Evolutionary conservation across 179 eudicot genomes (phyloP).

Genomic region (Sideroxylon spinosum): DNA sequence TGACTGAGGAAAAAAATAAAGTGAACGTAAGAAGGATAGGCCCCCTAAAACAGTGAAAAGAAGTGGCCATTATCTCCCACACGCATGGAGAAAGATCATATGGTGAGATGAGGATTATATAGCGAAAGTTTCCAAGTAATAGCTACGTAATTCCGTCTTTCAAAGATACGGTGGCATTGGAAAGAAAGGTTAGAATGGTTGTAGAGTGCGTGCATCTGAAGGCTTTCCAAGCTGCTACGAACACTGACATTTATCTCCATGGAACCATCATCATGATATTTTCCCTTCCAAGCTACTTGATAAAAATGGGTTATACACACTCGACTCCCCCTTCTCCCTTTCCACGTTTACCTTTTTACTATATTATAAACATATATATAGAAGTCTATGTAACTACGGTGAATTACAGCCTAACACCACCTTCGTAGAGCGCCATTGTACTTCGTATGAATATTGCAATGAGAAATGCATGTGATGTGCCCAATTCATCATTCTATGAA

Average conservation of each 20-base stretch:
- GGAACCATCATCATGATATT: constrained; percentile 20
- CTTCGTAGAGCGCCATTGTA: constrained; percentile 18
- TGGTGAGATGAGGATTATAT: constrained; percentile 22
- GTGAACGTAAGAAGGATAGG: constrained; percentile 29
- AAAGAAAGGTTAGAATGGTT: neutral
- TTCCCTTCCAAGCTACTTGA: constrained; percentile 20
- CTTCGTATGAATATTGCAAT: constrained; percentile 16
- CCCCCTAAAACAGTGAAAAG: constrained; percentile 28
- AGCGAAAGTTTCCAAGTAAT: constrained; percentile 16
- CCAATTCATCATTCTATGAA: constrained; percentile 20
- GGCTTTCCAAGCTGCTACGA: constrained; percentile 21
- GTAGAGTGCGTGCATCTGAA: constrained; percentile 19
- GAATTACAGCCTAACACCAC: constrained; percentile 6
- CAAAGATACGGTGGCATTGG: neutral
- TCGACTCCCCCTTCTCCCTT: neutral
- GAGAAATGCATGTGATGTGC: constrained; percentile 20
- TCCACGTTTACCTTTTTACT: neutral
- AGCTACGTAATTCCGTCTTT: neutral
- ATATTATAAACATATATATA: neutral
- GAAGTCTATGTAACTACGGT: neutral
- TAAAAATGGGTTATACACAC: constrained; percentile 7
- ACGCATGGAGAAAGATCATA: constrained; percentile 11
- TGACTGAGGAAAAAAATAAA: constrained; percentile 27
- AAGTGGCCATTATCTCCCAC: constrained; percentile 28
- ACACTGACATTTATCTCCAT: constrained; percentile 16